These are phyloP conservation scores for Quercus alba DNA, from an alignment of 306 rosid species.

Conservation along the genomic window DNA sequence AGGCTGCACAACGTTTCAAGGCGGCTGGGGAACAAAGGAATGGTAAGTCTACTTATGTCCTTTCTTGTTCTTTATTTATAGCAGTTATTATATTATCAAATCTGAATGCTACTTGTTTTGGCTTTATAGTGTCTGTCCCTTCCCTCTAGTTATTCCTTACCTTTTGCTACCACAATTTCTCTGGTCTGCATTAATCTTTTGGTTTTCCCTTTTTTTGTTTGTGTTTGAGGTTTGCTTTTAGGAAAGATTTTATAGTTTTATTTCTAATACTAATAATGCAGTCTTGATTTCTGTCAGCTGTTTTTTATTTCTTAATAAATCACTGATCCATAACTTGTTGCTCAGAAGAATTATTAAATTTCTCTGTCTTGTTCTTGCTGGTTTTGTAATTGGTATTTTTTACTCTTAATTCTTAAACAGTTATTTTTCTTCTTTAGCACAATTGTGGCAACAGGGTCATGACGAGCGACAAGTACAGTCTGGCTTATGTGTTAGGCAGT, in stretches of 20 bases:
- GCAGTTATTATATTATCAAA: background rate
- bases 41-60: conserved; percentile 49
- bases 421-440: background rate
- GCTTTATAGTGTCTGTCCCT: background rate
- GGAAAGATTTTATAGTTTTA: background rate
- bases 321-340: too few species aligned
- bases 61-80: background rate
- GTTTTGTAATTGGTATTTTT: background rate
- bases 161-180: background rate
- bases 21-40: conserved; percentile 29
- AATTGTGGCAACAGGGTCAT: background rate
- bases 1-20: conserved; percentile 89
- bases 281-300: background rate
- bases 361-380: background rate
- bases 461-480: background rate
- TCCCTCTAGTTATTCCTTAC: background rate
- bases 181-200: background rate
- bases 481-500: background rate
- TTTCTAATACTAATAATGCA: background rate
- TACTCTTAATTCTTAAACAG: background rate
- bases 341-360: background rate
- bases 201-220: background rate
- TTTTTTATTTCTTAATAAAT: background rate
- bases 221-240: background rate
- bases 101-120: background rate